Percentiles rank a stretch among this genome's conserved stretches.
Evolutionary conservation across 208 protist species (phyloP).

Genomic region (Trypanosoma scelopori): DNA sequence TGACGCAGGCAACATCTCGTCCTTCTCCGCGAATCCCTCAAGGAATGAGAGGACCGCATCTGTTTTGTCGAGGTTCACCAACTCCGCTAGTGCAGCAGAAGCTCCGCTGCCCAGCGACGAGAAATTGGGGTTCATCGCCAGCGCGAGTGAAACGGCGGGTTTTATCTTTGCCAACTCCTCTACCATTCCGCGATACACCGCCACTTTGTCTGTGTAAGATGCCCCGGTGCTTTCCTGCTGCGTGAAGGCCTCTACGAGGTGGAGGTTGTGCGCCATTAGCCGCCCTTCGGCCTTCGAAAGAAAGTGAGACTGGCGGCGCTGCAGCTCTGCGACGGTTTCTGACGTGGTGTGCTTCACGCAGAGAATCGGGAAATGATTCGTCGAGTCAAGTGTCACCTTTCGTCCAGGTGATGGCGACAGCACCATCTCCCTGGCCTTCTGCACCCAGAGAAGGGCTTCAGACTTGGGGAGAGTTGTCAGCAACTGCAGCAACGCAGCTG

Average conservation of each 20-base stretch:
- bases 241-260: slow-evolving; percentile 26
- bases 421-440: slow-evolving; percentile 22
- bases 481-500: slow-evolving; percentile 23
- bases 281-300: slow-evolving; percentile 45
- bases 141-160: slow-evolving; percentile 37
- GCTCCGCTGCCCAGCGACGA: slow-evolving; percentile 39
- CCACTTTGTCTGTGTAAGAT: slow-evolving; percentile 20
- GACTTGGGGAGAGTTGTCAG: slow-evolving; percentile 20
- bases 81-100: slow-evolving; percentile 34
- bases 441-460: slow-evolving; percentile 34
- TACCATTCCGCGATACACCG: slow-evolving; percentile 57
- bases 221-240: background rate
- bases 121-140: slow-evolving; percentile 57
- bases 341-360: slow-evolving; percentile 43
- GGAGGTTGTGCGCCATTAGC: slow-evolving; percentile 34
- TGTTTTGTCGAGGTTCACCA: slow-evolving; percentile 50
- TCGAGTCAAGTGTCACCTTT: too few relatives aligned
- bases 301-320: slow-evolving; percentile 43
- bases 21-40: slow-evolving; percentile 50
- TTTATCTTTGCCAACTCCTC: slow-evolving; percentile 47
- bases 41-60: slow-evolving; percentile 54
- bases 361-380: background rate
- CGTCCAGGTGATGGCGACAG: background rate
- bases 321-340: slow-evolving; percentile 31
- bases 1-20: slow-evolving; percentile 38